These are phyloP conservation scores for Myxozyma udenii DNA, from an alignment of 805 yeast species.

Conservation along the genomic window DNA sequence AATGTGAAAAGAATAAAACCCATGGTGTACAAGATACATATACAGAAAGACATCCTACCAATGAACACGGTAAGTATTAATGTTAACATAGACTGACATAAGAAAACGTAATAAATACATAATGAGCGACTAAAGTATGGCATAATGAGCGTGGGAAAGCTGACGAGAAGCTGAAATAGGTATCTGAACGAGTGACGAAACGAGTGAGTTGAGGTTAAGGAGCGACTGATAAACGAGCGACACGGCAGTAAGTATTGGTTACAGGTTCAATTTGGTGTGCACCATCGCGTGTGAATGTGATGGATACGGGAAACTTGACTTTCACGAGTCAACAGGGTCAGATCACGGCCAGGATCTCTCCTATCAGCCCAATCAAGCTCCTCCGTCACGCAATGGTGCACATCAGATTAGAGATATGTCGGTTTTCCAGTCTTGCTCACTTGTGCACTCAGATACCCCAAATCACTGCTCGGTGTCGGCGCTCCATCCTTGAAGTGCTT, in stretches of 20 bases:
- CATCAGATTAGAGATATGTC: constrained; percentile 9
- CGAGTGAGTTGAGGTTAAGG: not conserved
- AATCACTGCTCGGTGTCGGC: constrained; percentile 22
- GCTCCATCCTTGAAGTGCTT: constrained; percentile 15
- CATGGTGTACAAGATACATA: not conserved
- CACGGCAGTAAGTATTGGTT: not conserved
- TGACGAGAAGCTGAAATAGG: too few species aligned
- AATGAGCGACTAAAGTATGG: not conserved
- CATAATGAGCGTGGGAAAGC: too few species aligned
- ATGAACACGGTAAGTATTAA: not conserved
- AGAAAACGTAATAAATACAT: not conserved
- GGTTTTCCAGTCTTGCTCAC: constrained; percentile 18
- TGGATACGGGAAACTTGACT: too few species aligned
- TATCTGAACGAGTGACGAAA: not conserved
- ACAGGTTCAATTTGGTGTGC: too few species aligned
- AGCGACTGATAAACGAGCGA: not conserved
- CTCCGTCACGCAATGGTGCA: not conserved
- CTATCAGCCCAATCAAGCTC: too few species aligned
- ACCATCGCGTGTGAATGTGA: too few species aligned
- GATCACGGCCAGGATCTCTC: too few species aligned
- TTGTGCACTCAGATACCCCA: constrained; percentile 26
- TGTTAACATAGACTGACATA: too few species aligned
- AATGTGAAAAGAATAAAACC: not conserved
- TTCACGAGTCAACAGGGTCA: too few species aligned
- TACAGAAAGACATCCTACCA: not conserved